Conservation (phyloP, 345 rosid genomes). For the Moricandia arvensis region DNA sequence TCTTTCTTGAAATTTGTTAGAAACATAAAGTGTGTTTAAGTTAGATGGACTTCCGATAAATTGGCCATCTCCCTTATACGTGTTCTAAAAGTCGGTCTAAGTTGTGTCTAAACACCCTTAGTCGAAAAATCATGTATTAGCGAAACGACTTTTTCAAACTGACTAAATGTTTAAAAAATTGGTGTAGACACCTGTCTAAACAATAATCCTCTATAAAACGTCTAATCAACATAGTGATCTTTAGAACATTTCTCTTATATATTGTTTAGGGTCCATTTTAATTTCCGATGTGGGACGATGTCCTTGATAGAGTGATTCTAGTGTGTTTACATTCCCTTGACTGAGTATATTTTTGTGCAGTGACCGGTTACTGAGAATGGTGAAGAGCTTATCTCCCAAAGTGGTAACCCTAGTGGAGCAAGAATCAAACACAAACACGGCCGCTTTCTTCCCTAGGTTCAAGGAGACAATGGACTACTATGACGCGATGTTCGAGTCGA, state of each 20-base stretch:
- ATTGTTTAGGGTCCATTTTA: not conserved
- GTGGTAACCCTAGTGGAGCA: slow-evolving; percentile 95
- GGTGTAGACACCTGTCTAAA: no score
- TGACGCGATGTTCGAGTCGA: slow-evolving; percentile 88
- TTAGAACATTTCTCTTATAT: no score
- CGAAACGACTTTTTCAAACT: no score
- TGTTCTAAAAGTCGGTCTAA: no score
- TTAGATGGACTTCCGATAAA: not conserved
- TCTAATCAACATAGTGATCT: no score
- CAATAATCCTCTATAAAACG: no score
- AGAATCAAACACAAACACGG: slow-evolving; percentile 92
- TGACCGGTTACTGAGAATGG: slow-evolving; percentile 72
- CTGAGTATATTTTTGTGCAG: slow-evolving; percentile 30
- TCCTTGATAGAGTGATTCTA: not conserved
- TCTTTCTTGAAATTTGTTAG: not conserved
- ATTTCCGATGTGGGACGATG: not conserved
- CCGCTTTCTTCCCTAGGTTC: slow-evolving; percentile 86
- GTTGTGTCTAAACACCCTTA: no score
- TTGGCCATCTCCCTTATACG: not conserved
- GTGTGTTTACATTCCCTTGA: not conserved
- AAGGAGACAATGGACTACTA: slow-evolving; percentile 74
- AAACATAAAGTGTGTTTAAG: not conserved
- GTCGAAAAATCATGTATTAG: no score
- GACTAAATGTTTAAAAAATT: no score
- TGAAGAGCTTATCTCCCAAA: slow-evolving; percentile 75